These are phyloP conservation scores for Lasiosphaeria hispida DNA, from an alignment of 495 filamentous ascomycete genomes.

Conservation along the genomic window DNA sequence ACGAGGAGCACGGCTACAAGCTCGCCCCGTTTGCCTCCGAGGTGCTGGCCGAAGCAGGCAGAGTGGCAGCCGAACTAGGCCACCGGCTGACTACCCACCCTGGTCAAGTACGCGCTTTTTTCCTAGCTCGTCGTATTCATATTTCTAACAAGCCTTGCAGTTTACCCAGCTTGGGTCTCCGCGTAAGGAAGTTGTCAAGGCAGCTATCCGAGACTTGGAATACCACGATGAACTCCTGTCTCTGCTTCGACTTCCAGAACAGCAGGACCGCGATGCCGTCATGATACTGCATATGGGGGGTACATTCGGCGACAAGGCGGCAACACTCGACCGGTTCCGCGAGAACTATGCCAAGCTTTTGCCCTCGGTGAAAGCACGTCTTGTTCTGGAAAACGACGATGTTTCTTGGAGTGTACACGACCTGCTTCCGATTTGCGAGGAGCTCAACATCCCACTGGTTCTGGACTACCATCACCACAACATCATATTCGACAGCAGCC, in stretches of 20 bases:
- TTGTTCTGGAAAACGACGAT: conserved; percentile 95
- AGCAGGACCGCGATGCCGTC: conserved; percentile 82
- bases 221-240: conserved; percentile 86
- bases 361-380: conserved; percentile 67
- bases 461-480: conserved; percentile 97
- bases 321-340: conserved; percentile 77
- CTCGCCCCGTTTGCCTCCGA: conserved; percentile 82
- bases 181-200: conserved; percentile 67
- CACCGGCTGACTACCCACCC: conserved; percentile 90
- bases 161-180: conserved; percentile 90
- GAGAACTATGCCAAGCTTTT: conserved; percentile 67
- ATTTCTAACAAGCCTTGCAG: conserved; percentile 31
- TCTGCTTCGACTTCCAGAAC: conserved; percentile 72
- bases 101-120: conserved; percentile 58
- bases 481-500: conserved; percentile 71
- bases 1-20: conserved; percentile 82
- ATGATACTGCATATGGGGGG: conserved; percentile 97
- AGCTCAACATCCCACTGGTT: conserved; percentile 87
- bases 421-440: conserved; percentile 85
- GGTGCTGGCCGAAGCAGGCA: conserved; percentile 72
- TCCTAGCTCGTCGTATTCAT: background rate
- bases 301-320: conserved; percentile 81
- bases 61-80: conserved; percentile 72
- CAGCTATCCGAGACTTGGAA: conserved; percentile 75
- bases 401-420: conserved; percentile 88